phyloP scores from a whole-genome alignment of 1,284 basidiomycete species.

The Cryptococcus sp. region DNA sequence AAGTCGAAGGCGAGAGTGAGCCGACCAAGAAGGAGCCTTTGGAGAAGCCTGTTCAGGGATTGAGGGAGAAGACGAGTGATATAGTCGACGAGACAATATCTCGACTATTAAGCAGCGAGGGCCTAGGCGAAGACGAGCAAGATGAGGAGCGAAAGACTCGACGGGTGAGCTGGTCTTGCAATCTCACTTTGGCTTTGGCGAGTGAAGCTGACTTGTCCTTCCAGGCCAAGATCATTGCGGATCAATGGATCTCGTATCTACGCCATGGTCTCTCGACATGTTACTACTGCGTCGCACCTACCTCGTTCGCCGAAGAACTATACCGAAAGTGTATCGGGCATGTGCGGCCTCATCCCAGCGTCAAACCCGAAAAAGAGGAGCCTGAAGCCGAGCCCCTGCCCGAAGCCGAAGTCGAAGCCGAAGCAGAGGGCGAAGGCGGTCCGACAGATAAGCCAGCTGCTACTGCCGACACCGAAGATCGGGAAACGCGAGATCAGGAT shows the following conservation, averaged over 20 bases:
- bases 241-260: constrained; percentile 47
- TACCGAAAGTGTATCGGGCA: constrained; percentile 91
- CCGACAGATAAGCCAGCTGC: neutral
- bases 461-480: constrained; percentile 20
- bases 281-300: constrained; percentile 91
- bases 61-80: constrained; percentile 44
- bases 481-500: constrained; percentile 38
- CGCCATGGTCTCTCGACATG: constrained; percentile 55
- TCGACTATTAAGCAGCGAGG: constrained; percentile 32
- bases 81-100: constrained; percentile 44
- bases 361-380: constrained; percentile 58
- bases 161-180: constrained; percentile 27
- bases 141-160: constrained; percentile 31
- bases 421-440: constrained; percentile 7
- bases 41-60: constrained; percentile 17
- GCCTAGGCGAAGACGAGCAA: constrained; percentile 31
- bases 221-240: constrained; percentile 41
- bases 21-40: constrained; percentile 9
- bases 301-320: constrained; percentile 89
- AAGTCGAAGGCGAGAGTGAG: constrained; percentile 11
- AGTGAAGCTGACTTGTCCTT: neutral
- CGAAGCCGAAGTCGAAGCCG: constrained; percentile 55
- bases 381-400: constrained; percentile 56
- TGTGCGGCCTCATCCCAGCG: constrained; percentile 58
- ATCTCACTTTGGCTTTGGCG: neutral